Base-by-base conservation (phyloP, 768 basidiomycete species). In the Ephemerocybe angulata region DNA sequence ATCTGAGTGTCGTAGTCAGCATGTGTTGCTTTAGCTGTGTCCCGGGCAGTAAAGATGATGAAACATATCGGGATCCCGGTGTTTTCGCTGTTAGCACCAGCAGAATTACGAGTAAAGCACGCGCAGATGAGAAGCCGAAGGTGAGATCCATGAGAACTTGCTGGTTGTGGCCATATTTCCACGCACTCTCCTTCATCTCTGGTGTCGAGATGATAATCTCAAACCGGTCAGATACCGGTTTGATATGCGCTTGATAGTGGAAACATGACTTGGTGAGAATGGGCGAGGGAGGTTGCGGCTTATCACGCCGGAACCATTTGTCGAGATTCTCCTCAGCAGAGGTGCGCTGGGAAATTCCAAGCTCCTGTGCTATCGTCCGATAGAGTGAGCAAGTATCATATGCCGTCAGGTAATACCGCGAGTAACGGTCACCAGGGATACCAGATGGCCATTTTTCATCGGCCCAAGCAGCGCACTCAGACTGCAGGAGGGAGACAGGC, bases 11-110 rank as follows among this genome's bases (percentile, higher is more conserved):
- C 47, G 42, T 68, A 68, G 28, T 62, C 62, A 1, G 65, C 59
- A 56, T 69, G 67, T 19, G 55, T 48, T 4, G 65, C 62, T 42
- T 62, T 60, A 5, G 61, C 54, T 25, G 48, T 22, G 10, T 59
- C 51, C 17, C 50, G 55, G 22, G 64, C 62, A 10, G 60, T 63
- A 43, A 67, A 67, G 10, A 67, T 25, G 2, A 68, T 60, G 24
- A 67, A 57, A 1, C 60, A 64, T 42, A 72, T 60, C 0, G 72
- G 73, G 43, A 73, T 48, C 1, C 71, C 73, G 2, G 59, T 53
- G 6, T 56, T 47, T 5, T 68, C 61, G 3, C 43, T 27, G 52
- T 75, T 65, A 72, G 28, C 1, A 60, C 73, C 62, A 75, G 63
- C 4, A 65, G 59, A 56, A 75, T 72, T 12, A 62, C 62, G 3